These are phyloP conservation scores for Phytophthora syringae DNA, from an alignment of 352 stramenopile species.

Conservation along the genomic window DNA sequence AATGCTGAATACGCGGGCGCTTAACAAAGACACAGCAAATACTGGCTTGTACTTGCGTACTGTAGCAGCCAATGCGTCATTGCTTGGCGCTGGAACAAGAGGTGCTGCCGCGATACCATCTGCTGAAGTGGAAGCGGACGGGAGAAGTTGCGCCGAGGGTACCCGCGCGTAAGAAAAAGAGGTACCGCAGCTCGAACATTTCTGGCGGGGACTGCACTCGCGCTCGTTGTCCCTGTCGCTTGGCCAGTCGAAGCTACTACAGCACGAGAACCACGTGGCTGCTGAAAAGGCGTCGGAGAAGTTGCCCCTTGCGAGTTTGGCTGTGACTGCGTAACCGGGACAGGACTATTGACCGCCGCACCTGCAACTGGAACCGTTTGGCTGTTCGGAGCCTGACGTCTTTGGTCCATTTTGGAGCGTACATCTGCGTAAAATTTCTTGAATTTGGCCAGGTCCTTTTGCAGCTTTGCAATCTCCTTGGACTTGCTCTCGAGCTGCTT, in stretches of 20 bases:
- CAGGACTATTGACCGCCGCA: not conserved
- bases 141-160: not conserved
- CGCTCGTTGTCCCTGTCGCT: not conserved
- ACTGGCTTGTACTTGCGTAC: slow-evolving; percentile 50
- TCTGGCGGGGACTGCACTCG: not conserved
- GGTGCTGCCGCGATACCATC: slow-evolving; percentile 3
- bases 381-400: not conserved
- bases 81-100: not conserved
- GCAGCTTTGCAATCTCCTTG: slow-evolving; percentile 26
- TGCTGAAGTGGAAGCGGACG: not conserved
- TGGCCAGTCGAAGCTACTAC: not conserved
- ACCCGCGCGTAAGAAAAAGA: not conserved
- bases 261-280: not conserved
- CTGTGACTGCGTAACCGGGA: slow-evolving; percentile 2
- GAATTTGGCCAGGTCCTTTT: slow-evolving; percentile 39
- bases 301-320: not conserved
- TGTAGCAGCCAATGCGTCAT: slow-evolving; percentile 15
- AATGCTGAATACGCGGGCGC: slow-evolving; percentile 66
- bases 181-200: not conserved
- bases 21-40: slow-evolving; percentile 42
- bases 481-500: slow-evolving; percentile 42
- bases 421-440: slow-evolving; percentile 36
- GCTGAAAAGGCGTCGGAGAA: not conserved
- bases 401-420: slow-evolving; percentile 27
- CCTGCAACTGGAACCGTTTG: not conserved